phyloP scores from a whole-genome alignment of 2,329 filamentous ascomycete species.

The Botrytis squamosa region DNA sequence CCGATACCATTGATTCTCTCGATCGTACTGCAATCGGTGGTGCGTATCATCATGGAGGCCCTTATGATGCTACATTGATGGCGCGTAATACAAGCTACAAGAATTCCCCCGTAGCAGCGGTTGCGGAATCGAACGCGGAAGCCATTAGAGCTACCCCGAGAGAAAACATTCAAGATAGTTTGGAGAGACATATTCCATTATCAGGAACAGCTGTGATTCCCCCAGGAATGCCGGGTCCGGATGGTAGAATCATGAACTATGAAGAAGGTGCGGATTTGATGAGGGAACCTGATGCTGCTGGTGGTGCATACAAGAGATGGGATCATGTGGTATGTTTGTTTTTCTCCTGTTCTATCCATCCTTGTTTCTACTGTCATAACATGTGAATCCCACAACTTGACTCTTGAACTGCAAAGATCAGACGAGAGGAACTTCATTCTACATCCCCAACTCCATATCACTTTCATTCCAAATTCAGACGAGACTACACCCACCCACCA shows the following conservation, averaged over 20 bases:
- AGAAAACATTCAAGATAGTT: slow-evolving; percentile 73
- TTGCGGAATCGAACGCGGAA: slow-evolving; percentile 69
- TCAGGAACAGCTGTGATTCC: slow-evolving; percentile 79
- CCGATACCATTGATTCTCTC: slow-evolving; percentile 79
- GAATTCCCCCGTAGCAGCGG: slow-evolving; percentile 72
- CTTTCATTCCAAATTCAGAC: not conserved
- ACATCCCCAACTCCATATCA: not conserved
- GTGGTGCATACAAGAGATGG: slow-evolving; percentile 77
- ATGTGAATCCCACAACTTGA: not conserved
- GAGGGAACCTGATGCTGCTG: slow-evolving; percentile 65
- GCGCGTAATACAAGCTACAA: slow-evolving; percentile 67
- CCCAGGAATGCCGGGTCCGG: slow-evolving; percentile 65
- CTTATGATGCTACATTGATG: slow-evolving; percentile 79
- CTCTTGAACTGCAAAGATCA: not conserved
- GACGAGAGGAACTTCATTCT: not conserved
- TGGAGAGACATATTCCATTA: slow-evolving; percentile 72
- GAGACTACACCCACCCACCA: not conserved
- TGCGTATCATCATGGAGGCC: slow-evolving; percentile 84
- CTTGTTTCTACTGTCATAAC: not conserved
- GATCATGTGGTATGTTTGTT: slow-evolving; percentile 66
- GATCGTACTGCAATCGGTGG: slow-evolving; percentile 62
- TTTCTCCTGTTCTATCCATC: not conserved
- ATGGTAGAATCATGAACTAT: slow-evolving; percentile 72
- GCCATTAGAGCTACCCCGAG: slow-evolving; percentile 77
- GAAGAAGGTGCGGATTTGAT: slow-evolving; percentile 85